These are phyloP conservation scores for Eustoma russellianum DNA, from an alignment of 257 asterid genomes.

Conservation along the genomic window DNA sequence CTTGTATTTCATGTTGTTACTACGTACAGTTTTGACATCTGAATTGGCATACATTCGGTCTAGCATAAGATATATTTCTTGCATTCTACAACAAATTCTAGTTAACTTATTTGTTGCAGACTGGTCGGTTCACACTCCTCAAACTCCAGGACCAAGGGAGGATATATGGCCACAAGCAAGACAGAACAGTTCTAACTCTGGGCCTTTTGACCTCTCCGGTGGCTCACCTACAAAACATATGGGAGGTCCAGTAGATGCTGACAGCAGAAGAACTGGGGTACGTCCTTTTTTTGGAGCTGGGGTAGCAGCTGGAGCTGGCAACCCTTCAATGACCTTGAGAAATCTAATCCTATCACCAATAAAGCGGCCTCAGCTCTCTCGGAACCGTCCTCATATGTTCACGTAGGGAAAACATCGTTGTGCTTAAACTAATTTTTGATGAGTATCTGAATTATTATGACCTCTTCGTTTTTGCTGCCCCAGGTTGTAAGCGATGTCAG, in stretches of 20 bases:
- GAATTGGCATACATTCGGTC: not conserved
- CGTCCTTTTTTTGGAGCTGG: conserved; percentile 48
- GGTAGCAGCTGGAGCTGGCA: conserved; percentile 42
- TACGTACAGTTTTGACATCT: not conserved
- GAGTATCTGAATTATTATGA: not conserved
- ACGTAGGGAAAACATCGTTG: conserved; percentile 35
- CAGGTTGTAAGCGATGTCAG: conserved; percentile 10
- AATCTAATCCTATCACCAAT: conserved; percentile 86
- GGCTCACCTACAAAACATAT: conserved; percentile 64
- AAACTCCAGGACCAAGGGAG: conserved; percentile 97
- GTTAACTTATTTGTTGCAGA: conserved; percentile 74
- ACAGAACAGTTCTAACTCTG: conserved; percentile 53
- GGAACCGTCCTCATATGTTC: conserved; percentile 65
- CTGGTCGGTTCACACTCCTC: conserved; percentile 83
- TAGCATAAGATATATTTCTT: not conserved
- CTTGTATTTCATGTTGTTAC: too few relatives aligned
- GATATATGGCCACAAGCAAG: conserved; percentile 68
- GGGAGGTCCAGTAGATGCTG: conserved; percentile 40
- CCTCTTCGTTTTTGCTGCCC: not conserved
- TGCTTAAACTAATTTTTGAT: not conserved
- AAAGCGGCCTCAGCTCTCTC: conserved; percentile 80
- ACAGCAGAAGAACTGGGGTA: conserved; percentile 45
- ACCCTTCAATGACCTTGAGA: conserved; percentile 72
- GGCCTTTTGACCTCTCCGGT: conserved; percentile 53
- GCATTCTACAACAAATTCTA: conserved; percentile 34